These are phyloP conservation scores for Penicillium sp. DNA, from an alignment of 2,329 filamentous ascomycete species.

Conservation along the genomic window DNA sequence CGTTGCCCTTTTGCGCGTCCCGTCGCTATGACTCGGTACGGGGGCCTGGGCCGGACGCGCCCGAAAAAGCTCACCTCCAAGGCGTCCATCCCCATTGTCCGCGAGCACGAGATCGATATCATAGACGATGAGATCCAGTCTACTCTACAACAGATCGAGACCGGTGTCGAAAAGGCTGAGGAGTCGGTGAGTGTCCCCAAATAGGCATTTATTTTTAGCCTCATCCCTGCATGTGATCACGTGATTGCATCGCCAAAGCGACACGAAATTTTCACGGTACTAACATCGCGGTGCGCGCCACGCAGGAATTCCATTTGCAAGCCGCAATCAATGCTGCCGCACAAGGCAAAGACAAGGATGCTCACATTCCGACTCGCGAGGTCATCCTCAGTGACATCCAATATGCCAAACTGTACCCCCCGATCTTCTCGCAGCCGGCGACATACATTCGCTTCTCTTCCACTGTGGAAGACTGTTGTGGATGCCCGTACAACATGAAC, in stretches of 20 bases:
- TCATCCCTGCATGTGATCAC: conserved; percentile 43
- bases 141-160: conserved; percentile 82
- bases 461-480: conserved; percentile 93
- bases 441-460: conserved; percentile 98
- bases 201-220: conserved; percentile 37
- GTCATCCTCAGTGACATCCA: conserved; percentile 67
- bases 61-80: conserved; percentile 83
- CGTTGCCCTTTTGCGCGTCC: conserved; percentile 41
- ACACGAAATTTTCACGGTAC: conserved; percentile 40
- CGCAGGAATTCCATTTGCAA: conserved; percentile 92
- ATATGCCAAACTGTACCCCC: conserved; percentile 87
- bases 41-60: conserved; percentile 53
- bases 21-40: conserved; percentile 52
- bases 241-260: conserved; percentile 41
- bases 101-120: conserved; percentile 87
- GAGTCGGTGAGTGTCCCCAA: conserved; percentile 78
- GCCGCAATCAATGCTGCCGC: conserved; percentile 71
- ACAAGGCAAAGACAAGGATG: conserved; percentile 63
- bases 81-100: conserved; percentile 81
- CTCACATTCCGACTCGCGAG: conserved; percentile 70
- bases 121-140: conserved; percentile 85
- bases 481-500: conserved; percentile 91
- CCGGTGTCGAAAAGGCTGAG: conserved; percentile 94
- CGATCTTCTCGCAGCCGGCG: conserved; percentile 77
- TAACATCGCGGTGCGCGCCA: conserved; percentile 20